These are phyloP conservation scores for Aspergillus nidulans DNA, from an alignment of 495 filamentous ascomycete genomes.

Conservation along the genomic window DNA sequence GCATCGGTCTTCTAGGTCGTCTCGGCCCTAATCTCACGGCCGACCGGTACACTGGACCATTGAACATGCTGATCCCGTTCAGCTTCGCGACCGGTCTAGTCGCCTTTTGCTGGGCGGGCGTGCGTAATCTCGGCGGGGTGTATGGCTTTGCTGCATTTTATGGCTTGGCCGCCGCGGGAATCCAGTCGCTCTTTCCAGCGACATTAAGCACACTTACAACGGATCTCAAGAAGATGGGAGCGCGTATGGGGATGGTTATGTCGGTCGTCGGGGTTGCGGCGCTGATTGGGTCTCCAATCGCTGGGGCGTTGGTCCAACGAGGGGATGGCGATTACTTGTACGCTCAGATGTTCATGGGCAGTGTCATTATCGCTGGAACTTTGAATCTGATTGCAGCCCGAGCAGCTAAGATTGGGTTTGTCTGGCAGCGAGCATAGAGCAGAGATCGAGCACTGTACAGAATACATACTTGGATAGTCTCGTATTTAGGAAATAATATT, in stretches of 20 bases:
- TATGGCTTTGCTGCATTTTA: conserved; percentile 60
- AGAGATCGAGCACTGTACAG: neutral
- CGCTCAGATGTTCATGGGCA: conserved; percentile 53
- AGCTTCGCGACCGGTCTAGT: conserved; percentile 48
- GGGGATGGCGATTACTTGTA: conserved; percentile 50
- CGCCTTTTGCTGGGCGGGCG: conserved; percentile 59
- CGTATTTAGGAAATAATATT: neutral
- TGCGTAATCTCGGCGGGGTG: conserved; percentile 45
- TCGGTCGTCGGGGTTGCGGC: conserved; percentile 68
- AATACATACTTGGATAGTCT: neutral
- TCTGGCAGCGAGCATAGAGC: conserved; percentile 25
- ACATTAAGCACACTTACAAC: conserved; percentile 57
- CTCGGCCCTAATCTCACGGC: conserved; percentile 61
- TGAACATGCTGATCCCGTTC: conserved; percentile 58
- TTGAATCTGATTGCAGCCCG: conserved; percentile 45
- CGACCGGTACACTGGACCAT: conserved; percentile 57
- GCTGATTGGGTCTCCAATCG: conserved; percentile 71
- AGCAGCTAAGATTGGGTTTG: conserved; percentile 35
- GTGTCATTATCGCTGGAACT: conserved; percentile 45
- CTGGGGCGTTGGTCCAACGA: conserved; percentile 54
- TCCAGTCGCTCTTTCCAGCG: conserved; percentile 64
- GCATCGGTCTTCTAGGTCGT: conserved; percentile 59
- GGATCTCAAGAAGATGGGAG: conserved; percentile 64
- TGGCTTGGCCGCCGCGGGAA: conserved; percentile 57
- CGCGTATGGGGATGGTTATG: conserved; percentile 77